Base-by-base conservation (phyloP, 2,329 filamentous ascomycete species). In the Chlorencoelia australis region DNA sequence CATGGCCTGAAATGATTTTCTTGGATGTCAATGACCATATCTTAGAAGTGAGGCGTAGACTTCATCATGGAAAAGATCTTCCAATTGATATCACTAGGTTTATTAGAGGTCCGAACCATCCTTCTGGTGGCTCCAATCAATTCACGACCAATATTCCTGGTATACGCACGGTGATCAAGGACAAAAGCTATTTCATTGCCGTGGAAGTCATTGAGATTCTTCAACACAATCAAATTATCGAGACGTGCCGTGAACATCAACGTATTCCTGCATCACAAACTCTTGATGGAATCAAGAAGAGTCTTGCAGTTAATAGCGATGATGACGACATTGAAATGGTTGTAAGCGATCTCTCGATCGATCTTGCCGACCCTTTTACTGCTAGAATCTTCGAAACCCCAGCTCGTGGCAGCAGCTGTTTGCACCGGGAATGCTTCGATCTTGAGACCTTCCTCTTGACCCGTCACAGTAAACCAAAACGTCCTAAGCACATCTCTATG, bases 341-440 rank as follows among this genome's bases (percentile, higher is more conserved):
- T 28, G 66, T 68, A 24, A 66, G 73, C 18, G 66, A 69, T 36
- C 59, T 86, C 6, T 67, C 66, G 3, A 66, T 87, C 36, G 69
- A 77, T 41, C 60, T 87, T 10, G 64, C 74, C 1, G 80, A 85
- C 54, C 79, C 81, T 0, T 83, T 82, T 52, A 79, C 66, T 39
- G 64, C 70, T 1, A 61, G 53, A 9, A 68, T 91, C 8, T 87
- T 82, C 54, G 64, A 71, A 4, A 67, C 70, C 0, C 89, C 91
- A 1, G 84, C 79, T 2, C 79, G 88, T 18, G 78, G 85, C 17
- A 62, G 52, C 6, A 49, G 58, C 3, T 98, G 91, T 56, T 64
- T 65, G 16, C 89, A 98, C 54, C 64, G 80, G 22, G 85, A 95
- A 54, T 94, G 87, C 54, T 95, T 96, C 54, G 89, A 96, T 55